Evolutionary conservation across 1,139 yeast species (phyloP), one percentile per base, ranked within the genome.

Genomic region (Torulaspora globosa): DNA sequence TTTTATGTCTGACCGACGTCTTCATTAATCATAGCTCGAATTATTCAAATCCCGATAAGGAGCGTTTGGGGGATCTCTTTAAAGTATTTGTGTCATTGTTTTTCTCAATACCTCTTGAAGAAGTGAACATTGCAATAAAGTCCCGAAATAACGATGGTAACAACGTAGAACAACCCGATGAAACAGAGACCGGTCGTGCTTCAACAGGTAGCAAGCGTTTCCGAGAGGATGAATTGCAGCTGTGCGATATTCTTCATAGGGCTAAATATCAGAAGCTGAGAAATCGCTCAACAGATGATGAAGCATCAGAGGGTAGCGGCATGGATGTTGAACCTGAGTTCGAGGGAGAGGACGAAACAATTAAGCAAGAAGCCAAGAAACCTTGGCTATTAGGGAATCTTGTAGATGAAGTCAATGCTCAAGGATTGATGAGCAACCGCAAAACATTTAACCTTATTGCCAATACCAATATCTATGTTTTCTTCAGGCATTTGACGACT

Each of bases 381-480:
- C 81, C 86, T 1, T 80, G 80, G 59, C 43, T 63, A 21, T 54
- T 71, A 43, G 85, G 84, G 44, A 72, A 76, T 48, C 82, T 95
- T 84, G 78, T 85, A 44, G 67, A 66, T n/a, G 62, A 60, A 14
- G 63, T 61, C 3, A 62, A 60, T 36, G 59, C 62, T n/a, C 61
- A 63, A 21, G 63, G 67, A 14, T 46, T 49, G 19, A 63, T 67
- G 28, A 41, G 51, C 10, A 54, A 68, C 32, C 63, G 73, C 50
- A 54, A 48, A 5, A 78, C 75, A 40, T 92, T 72, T 71, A 90
- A 89, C 65, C 67, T 90, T 62, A 92, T 92, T 71, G 85, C 89
- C 53, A 92, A 90, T 66, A 85, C 97, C n/a, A 81, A 92, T 46
- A 79, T 90, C 36, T 92, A 92, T 62, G 89, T 90, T 32, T 89